phyloP scores from a whole-genome alignment of 345 rosid genomes.

The Geranium rotundifolium region DNA sequence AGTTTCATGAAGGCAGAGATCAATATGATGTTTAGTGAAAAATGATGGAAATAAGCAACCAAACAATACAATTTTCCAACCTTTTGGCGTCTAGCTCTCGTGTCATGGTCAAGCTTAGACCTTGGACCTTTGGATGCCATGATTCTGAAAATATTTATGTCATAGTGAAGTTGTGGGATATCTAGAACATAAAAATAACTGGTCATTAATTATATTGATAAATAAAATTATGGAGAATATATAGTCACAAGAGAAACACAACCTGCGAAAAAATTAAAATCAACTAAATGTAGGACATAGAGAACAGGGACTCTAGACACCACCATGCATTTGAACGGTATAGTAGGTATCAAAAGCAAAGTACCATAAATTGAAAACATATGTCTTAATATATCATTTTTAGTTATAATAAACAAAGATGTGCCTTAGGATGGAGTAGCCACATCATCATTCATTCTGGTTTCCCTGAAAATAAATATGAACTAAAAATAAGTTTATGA shows the following conservation, averaged over 20 bases:
- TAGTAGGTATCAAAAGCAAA: not conserved
- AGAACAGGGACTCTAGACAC: not conserved
- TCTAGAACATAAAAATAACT: not conserved
- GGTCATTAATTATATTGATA: not conserved
- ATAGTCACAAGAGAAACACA: not conserved
- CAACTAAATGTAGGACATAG: not conserved
- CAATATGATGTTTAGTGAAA: not conserved
- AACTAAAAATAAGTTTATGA: not conserved
- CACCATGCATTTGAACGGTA: not conserved
- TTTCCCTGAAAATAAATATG: too few relatives aligned
- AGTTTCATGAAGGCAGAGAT: not conserved
- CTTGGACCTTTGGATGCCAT: conserved; percentile 66
- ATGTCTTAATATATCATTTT: too few relatives aligned
- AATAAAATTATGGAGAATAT: too few relatives aligned
- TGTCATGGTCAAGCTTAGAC: conserved; percentile 68
- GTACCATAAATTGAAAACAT: not conserved
- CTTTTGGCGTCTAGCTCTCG: conserved; percentile 85
- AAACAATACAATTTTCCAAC: conserved; percentile 11
- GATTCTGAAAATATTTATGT: conserved; percentile 13
- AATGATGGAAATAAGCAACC: not conserved
- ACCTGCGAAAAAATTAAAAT: not conserved
- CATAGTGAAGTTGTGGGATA: conserved; percentile 7
- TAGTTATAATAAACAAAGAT: not conserved
- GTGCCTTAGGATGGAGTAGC: not conserved
- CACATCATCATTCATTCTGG: not conserved